Percentiles rank a stretch among this genome's conserved stretches.
Conservation (phyloP, 1,139 yeast species). For the Sugiyamaella paludigena region DNA sequence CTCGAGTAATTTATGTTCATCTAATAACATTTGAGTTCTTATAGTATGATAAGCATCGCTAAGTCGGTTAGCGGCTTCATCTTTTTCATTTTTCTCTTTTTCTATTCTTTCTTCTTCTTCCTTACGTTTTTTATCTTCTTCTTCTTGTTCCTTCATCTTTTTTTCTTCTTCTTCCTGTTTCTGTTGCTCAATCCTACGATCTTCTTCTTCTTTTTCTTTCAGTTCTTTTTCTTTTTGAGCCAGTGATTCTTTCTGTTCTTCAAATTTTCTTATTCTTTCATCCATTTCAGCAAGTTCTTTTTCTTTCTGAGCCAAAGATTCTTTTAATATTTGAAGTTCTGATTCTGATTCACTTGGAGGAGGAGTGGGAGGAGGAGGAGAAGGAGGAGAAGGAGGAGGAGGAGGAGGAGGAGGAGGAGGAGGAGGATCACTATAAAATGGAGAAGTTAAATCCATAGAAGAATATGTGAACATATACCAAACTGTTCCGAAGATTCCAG, state of each 20-base stretch:
- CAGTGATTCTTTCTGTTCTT: conserved; percentile 7
- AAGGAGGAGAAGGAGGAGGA: not conserved
- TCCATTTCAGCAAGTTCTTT: conserved; percentile 5
- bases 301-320: conserved; percentile 1
- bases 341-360: not conserved
- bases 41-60: conserved; percentile 10
- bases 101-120: conserved; percentile 9
- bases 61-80: conserved; percentile 8
- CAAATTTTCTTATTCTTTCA: conserved; percentile 2
- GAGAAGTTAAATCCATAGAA: not conserved
- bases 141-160: conserved; percentile 13
- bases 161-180: conserved; percentile 14
- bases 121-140: conserved; percentile 5
- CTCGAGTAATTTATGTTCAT: conserved; percentile 12
- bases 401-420: not conserved
- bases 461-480: conserved; percentile 11
- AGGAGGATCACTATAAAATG: not conserved
- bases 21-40: conserved; percentile 5
- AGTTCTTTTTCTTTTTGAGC: conserved; percentile 13
- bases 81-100: conserved; percentile 13
- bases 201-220: conserved; percentile 7
- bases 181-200: conserved; percentile 11
- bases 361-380: not conserved
- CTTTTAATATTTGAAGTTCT: conserved; percentile 3
- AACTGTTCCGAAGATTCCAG: conserved; percentile 8